Base-by-base conservation (phyloP, 495 filamentous ascomycete species). In the Parathielavia appendiculata region DNA sequence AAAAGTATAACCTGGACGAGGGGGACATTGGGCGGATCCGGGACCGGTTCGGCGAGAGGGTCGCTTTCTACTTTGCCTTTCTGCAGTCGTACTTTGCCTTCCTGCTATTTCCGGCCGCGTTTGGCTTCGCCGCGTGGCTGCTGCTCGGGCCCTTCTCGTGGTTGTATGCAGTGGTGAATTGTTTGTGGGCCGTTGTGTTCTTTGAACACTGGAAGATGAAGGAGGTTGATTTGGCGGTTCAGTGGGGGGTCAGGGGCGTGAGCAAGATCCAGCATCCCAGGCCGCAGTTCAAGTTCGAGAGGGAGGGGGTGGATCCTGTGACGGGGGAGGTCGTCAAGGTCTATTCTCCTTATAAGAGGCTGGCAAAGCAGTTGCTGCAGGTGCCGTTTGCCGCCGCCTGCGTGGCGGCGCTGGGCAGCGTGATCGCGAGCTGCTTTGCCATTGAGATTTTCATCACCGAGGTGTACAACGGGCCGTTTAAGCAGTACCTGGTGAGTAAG, bases 361-460 rank as follows among this genome's bases (percentile, higher is more conserved):
- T 97, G 20, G 69, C 81, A 53, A 79, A 88, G 19, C 93, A 98
- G 74, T 64, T 92, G 34, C 79, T 97, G 23, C 89, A 95, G 69
- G 76, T 96, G 14, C 93, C 93, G 1, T 98, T 98, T 72, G 91
- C 92, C 0, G 62, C 95, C 39, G 76, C 84, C 5, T 86, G 90
- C 22, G 75, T 82, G 10, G 59, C 80, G 11, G 79, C 87, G 1
- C 76, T 98, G 5, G 93, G 92, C 0, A 80, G 83, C 3, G 77
- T 97, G 50, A 96, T 96, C 65, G 86, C 86, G 0, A 84, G 83
- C 23, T 95, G 91, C 66, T 97, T 97, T 71, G 85, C 84, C 0
- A 96, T 98, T 68, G 93, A 98, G 69, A 89, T 98, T 46, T 96
- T 97, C 72, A 88, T 98, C 57, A 89, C 86, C 0, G 91, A 98